These are phyloP conservation scores for Trichocladium antarcticum DNA, from an alignment of 495 filamentous ascomycete genomes.

Conservation along the genomic window DNA sequence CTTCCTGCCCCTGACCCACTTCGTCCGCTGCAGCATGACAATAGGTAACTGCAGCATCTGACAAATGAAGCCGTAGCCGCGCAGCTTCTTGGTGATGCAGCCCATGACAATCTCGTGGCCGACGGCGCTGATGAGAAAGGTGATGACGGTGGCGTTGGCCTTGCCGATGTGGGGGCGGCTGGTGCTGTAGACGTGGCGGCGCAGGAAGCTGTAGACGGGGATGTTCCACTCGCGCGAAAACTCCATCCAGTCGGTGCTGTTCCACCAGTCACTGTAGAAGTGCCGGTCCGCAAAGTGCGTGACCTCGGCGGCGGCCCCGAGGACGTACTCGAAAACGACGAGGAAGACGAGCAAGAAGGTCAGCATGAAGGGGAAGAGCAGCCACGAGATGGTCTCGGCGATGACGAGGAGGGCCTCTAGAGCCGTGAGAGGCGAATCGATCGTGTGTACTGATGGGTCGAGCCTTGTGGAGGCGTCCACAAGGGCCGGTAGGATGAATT, in stretches of 20 bases:
- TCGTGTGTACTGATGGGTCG: constrained; percentile 26
- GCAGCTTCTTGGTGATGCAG: constrained; percentile 92
- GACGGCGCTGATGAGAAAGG: constrained; percentile 78
- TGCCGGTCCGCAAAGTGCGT: constrained; percentile 89
- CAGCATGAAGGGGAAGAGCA: constrained; percentile 96
- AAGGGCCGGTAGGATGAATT: constrained; percentile 89
- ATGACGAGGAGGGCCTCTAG: constrained; percentile 67
- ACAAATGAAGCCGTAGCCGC: constrained; percentile 84
- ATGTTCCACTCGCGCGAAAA: constrained; percentile 98
- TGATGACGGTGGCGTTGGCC: constrained; percentile 74
- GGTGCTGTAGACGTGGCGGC: constrained; percentile 85
- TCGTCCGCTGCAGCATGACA: constrained; percentile 75
- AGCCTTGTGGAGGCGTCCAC: constrained; percentile 61
- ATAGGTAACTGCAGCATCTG: constrained; percentile 97
- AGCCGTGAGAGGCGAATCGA: constrained; percentile 34
- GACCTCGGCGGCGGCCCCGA: constrained; percentile 90
- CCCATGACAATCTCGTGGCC: constrained; percentile 96
- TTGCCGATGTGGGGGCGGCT: constrained; percentile 63
- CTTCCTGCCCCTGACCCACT: constrained; percentile 57
- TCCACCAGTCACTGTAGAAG: constrained; percentile 98
- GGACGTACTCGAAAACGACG: constrained; percentile 92
- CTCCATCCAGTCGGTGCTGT: constrained; percentile 79
- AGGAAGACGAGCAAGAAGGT: constrained; percentile 91
- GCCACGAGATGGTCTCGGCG: constrained; percentile 82
- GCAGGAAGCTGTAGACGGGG: constrained; percentile 94